Conservation (phyloP, 345 rosid genomes). For the Geranium rotundifolium region DNA sequence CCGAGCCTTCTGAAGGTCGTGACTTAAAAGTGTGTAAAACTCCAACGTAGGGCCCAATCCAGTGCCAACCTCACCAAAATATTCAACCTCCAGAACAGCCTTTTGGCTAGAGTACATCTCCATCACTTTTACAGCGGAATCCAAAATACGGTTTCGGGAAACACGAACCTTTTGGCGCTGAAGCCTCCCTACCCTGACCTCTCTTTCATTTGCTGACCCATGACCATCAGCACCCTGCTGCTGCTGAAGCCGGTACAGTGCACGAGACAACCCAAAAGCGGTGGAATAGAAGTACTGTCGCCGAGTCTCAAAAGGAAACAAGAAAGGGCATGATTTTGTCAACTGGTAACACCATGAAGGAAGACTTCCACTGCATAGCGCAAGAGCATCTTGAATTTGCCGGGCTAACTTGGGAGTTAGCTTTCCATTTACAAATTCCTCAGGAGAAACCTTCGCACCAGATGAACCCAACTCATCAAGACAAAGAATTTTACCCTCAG, state of each 20-base stretch:
- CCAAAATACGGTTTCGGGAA: slow-evolving; percentile 87
- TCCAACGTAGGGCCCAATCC: slow-evolving; percentile 98
- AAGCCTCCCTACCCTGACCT: slow-evolving; percentile 84
- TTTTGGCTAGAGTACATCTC: slow-evolving; percentile 99
- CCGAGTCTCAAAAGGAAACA: slow-evolving; percentile 98
- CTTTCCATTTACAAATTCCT: slow-evolving; percentile 76
- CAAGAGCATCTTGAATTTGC: slow-evolving; percentile 98
- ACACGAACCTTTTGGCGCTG: slow-evolving; percentile 99
- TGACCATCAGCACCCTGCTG: slow-evolving; percentile 97
- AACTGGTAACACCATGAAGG: slow-evolving; percentile 98
- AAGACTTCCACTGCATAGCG: slow-evolving; percentile 95
- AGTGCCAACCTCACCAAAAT: slow-evolving; percentile 99
- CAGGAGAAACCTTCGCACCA: slow-evolving; percentile 53
- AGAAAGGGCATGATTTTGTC: slow-evolving; percentile 91
- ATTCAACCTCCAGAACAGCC: slow-evolving; percentile 97
- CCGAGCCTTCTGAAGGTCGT: slow-evolving; percentile 68
- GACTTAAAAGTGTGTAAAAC: slow-evolving; percentile 92
- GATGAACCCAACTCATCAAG: slow-evolving; percentile 41
- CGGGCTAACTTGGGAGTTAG: slow-evolving; percentile 97
- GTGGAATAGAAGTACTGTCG: slow-evolving; percentile 95
- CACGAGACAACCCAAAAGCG: slow-evolving; percentile 97
- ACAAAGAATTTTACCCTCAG: slow-evolving; percentile 52
- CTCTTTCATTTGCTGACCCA: slow-evolving; percentile 77
- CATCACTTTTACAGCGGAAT: slow-evolving; percentile 99
- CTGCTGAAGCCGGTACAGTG: slow-evolving; percentile 94